These are phyloP conservation scores for Sophora flavescens DNA, from an alignment of 306 rosid species.

Conservation along the genomic window DNA sequence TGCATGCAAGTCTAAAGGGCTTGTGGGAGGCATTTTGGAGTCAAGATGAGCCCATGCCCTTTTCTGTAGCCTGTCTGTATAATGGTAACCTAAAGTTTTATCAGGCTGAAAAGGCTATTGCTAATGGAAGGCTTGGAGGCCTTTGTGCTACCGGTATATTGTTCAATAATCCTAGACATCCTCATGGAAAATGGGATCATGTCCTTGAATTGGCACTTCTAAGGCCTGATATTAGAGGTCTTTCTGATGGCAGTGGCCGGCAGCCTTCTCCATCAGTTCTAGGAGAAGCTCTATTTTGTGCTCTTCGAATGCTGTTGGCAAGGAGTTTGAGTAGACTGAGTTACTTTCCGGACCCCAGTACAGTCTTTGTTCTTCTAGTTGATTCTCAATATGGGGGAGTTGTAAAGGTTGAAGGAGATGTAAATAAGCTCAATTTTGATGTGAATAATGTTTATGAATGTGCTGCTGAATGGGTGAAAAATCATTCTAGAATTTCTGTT, in stretches of 20 bases:
- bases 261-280: conserved; percentile 71
- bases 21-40: conserved; percentile 99
- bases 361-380: conserved; percentile 82
- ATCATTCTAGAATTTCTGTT: conserved; percentile 79
- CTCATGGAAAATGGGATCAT: conserved; percentile 94
- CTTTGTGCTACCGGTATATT: conserved; percentile 88
- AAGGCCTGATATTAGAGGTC: conserved; percentile 78
- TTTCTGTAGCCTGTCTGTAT: conserved; percentile 81
- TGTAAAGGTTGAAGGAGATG: conserved; percentile 94
- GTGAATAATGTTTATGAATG: conserved; percentile 83
- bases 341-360: conserved; percentile 63
- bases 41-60: conserved; percentile 91
- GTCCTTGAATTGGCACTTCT: conserved; percentile 84
- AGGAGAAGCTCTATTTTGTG: conserved; percentile 91
- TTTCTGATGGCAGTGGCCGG: conserved; percentile 58
- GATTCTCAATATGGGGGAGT: conserved; percentile 97
- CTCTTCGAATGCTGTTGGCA: conserved; percentile 78
- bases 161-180: conserved; percentile 84
- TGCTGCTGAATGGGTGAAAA: conserved; percentile 94
- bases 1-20: conserved; percentile 90
- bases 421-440: conserved; percentile 82
- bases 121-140: conserved; percentile 84
- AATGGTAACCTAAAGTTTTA: conserved; percentile 81
- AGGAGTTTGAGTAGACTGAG: conserved; percentile 83
- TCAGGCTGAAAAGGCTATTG: conserved; percentile 89